Evolutionary conservation across 257 asterid genomes (phyloP).

Genomic region (Jacaranda copaia): DNA sequence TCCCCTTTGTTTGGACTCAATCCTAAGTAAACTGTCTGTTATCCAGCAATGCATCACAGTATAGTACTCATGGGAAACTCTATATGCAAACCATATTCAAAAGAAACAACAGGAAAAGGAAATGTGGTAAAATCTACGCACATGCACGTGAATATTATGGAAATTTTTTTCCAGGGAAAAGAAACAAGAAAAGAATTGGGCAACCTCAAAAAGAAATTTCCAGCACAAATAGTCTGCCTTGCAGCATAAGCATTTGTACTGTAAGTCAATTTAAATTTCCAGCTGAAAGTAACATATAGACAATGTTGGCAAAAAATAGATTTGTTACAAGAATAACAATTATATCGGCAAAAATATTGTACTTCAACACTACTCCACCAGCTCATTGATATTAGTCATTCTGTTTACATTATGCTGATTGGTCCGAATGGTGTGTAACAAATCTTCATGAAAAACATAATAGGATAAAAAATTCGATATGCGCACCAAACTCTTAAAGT

Average conservation of each 20-base stretch:
- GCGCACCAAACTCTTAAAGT: too few species aligned
- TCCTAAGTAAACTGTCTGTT: neutral
- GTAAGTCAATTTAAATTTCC: too few species aligned
- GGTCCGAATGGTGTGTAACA: too few species aligned
- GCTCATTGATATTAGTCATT: neutral
- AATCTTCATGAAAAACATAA: too few species aligned
- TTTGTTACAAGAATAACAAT: neutral
- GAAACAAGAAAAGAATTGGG: too few species aligned
- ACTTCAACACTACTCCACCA: neutral
- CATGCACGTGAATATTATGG: neutral
- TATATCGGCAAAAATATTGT: neutral
- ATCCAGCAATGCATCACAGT: conserved; percentile 1
- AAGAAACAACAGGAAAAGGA: neutral
- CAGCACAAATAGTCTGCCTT: too few species aligned
- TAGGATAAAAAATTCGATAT: too few species aligned
- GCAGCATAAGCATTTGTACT: too few species aligned
- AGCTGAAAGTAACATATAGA: neutral
- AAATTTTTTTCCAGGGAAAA: too few species aligned
- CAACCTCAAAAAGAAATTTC: too few species aligned
- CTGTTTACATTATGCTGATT: too few species aligned
- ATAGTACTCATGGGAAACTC: neutral
- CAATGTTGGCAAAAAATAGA: neutral
- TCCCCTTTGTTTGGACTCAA: conserved; percentile 15
- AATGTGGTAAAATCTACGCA: neutral
- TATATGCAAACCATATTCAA: neutral